These are phyloP conservation scores for Botrytis tulipae DNA, from an alignment of 2,329 filamentous ascomycete species.

Conservation along the genomic window DNA sequence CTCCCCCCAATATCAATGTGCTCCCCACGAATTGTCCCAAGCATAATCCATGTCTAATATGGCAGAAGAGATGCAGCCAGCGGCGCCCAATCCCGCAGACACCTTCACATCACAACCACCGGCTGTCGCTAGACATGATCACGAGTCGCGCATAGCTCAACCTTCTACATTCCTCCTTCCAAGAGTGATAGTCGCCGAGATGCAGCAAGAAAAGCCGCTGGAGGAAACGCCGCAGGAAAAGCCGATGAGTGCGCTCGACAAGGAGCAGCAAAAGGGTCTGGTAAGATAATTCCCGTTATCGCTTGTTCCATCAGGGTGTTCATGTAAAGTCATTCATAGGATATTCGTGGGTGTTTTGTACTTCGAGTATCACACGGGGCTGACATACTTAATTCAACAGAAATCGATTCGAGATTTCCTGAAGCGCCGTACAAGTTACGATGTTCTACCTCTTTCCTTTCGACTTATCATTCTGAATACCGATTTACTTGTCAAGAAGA, in stretches of 20 bases:
- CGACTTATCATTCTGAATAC: slow-evolving; percentile 95
- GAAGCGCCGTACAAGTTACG: slow-evolving; percentile 94
- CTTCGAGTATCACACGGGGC: slow-evolving; percentile 29
- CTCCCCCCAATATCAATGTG: slow-evolving; percentile 16
- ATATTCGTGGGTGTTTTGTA: slow-evolving; percentile 17
- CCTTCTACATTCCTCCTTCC: slow-evolving; percentile 41
- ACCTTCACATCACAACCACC: slow-evolving; percentile 31
- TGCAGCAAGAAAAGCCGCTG: slow-evolving; percentile 52
- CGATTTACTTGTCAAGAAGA: slow-evolving; percentile 93
- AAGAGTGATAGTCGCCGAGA: slow-evolving; percentile 21
- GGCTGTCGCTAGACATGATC: slow-evolving; percentile 35
- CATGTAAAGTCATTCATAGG: slow-evolving; percentile 7
- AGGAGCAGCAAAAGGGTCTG: slow-evolving; percentile 75
- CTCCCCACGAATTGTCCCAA: slow-evolving; percentile 17
- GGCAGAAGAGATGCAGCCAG: slow-evolving; percentile 36
- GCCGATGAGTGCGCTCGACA: slow-evolving; percentile 62
- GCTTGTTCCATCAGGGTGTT: slow-evolving; percentile 1
- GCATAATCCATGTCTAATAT: slow-evolving; percentile 38
- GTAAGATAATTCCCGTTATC: slow-evolving; percentile 49
- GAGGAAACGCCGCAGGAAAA: slow-evolving; percentile 69
- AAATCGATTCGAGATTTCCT: slow-evolving; percentile 92
- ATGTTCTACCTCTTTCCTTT: slow-evolving; percentile 94
- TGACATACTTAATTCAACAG: slow-evolving; percentile 47
- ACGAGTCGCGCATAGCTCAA: slow-evolving; percentile 39
- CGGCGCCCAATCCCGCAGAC: slow-evolving; percentile 32